A percentile compares a stretch with the other conserved stretches of the same genome.
These are phyloP conservation scores for Camellia lanceoleosa DNA, from an alignment of 148 eudicot genomes.

Conservation along the genomic window DNA sequence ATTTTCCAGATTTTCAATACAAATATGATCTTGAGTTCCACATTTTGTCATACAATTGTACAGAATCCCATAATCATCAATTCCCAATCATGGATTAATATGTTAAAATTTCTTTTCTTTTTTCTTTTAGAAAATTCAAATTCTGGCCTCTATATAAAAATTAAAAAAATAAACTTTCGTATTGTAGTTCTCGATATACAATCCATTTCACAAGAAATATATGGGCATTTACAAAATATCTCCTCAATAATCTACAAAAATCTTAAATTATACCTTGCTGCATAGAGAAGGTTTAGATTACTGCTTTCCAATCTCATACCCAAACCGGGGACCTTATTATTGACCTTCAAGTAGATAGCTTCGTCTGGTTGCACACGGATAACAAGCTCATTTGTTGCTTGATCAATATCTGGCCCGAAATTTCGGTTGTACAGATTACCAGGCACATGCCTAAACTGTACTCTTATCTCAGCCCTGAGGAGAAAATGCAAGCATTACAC, in stretches of 20 bases:
- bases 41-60: too few species aligned
- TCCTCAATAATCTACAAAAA: background rate
- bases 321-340: constrained; percentile 71
- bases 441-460: constrained; percentile 11
- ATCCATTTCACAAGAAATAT: background rate
- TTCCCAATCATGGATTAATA: too few species aligned
- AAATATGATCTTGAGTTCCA: too few species aligned
- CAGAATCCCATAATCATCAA: too few species aligned
- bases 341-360: constrained; percentile 4
- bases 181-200: too few species aligned
- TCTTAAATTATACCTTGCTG: constrained; percentile 50
- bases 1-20: too few species aligned
- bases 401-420: background rate
- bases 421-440: constrained; percentile 6
- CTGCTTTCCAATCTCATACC: constrained; percentile 79
- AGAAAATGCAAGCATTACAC: background rate
- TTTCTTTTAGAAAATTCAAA: too few species aligned
- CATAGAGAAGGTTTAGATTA: constrained; percentile 71
- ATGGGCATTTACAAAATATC: background rate
- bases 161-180: too few species aligned
- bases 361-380: constrained; percentile 4
- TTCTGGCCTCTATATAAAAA: too few species aligned
- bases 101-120: too few species aligned
- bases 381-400: constrained; percentile 1
- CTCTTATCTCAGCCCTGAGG: constrained; percentile 5